Evolutionary conservation across 441 rosid species (phyloP).

Genomic region (Sinapis alba): DNA sequence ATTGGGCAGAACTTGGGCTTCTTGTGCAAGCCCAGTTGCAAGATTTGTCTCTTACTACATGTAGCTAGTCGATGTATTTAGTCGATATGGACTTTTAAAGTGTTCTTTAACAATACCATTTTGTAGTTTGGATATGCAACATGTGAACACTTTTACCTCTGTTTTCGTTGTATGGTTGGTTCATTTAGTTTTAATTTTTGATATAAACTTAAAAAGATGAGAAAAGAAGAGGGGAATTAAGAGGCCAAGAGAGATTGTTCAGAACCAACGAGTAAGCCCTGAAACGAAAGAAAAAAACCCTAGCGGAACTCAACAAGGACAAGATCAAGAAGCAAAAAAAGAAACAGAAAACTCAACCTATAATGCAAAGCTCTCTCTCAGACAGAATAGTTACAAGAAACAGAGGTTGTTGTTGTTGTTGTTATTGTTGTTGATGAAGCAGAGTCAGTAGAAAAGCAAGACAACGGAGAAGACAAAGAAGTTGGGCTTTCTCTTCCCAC

Average conservation of each 20-base stretch:
- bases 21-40: no score
- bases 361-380: conserved; percentile 34
- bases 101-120: no score
- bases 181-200: neutral
- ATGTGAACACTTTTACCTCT: neutral
- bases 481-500: conserved; percentile 39
- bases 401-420: conserved; percentile 45
- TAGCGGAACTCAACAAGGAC: conserved; percentile 11
- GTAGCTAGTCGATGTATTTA: no score
- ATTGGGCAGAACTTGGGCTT: no score
- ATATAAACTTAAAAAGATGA: neutral
- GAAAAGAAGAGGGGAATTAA: conserved; percentile 5
- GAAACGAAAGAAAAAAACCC: conserved; percentile 32
- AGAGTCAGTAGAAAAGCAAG: conserved; percentile 41
- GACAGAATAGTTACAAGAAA: conserved; percentile 57
- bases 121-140: neutral
- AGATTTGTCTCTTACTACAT: no score
- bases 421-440: conserved; percentile 50
- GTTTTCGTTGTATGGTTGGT: neutral
- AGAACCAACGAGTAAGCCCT: conserved; percentile 37
- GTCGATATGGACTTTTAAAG: no score
- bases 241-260: conserved; percentile 35
- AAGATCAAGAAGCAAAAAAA: conserved; percentile 11
- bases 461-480: conserved; percentile 38
- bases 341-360: conserved; percentile 27